These are phyloP conservation scores for Hyparrhenia diplandra DNA, from an alignment of 176 grass and related monocot species.

Conservation along the genomic window DNA sequence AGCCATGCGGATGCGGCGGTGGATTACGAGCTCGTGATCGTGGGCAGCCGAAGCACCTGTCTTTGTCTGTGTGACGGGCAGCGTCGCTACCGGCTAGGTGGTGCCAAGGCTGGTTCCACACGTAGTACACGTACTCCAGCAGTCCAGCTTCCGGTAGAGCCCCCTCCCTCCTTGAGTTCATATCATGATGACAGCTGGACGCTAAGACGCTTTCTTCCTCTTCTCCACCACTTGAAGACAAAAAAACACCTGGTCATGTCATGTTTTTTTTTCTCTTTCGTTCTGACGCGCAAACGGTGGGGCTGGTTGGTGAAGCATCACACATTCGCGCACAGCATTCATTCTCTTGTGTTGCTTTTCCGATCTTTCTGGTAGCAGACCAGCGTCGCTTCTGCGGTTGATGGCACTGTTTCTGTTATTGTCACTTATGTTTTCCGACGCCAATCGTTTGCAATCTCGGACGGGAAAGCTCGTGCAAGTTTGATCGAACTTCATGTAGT, in stretches of 20 bases:
- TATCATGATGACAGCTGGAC: background rate
- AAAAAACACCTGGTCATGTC: too few species aligned
- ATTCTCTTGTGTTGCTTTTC: background rate
- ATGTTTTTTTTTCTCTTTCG: background rate
- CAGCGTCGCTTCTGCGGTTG: too few species aligned
- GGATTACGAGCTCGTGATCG: background rate
- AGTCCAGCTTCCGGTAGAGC: background rate
- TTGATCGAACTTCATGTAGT: too few species aligned
- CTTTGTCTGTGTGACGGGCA: background rate
- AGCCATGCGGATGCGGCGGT: background rate
- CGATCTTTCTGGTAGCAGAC: background rate
- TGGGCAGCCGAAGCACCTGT: too few species aligned
- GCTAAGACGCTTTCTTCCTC: too few species aligned
- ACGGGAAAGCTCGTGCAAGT: too few species aligned
- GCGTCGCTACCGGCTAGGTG: background rate
- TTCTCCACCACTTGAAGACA: background rate
- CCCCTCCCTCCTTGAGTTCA: background rate
- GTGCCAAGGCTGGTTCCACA: background rate
- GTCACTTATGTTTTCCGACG: too few species aligned
- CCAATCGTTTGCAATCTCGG: too few species aligned
- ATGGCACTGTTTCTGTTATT: too few species aligned
- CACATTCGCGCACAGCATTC: background rate
- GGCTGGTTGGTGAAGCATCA: slow-evolving; percentile 16
- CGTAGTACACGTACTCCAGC: background rate
- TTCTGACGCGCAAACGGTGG: background rate